phyloP scores from a whole-genome alignment of 148 eudicot species.

The Diospyros kaki region DNA sequence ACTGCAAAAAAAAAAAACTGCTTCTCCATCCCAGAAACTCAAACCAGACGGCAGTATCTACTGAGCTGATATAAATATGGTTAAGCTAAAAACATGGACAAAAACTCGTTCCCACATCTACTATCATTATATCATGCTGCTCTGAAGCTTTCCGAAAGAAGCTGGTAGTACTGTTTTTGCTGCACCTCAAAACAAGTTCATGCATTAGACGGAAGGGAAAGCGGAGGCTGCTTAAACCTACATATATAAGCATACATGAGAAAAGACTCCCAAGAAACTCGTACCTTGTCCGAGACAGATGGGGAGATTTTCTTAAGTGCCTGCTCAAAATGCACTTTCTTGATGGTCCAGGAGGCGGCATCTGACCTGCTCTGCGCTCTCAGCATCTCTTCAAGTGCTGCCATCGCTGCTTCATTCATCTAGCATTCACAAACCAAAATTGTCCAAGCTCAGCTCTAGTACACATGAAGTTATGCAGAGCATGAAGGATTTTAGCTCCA shows the following conservation, averaged over 20 bases:
- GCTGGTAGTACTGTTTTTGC: slow-evolving; percentile 37
- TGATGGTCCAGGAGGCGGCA: slow-evolving; percentile 24
- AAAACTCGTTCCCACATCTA: too few relatives aligned
- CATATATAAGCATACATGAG: not conserved
- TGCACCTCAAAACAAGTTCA: slow-evolving; percentile 17
- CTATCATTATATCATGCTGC: slow-evolving; percentile 8
- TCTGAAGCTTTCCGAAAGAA: slow-evolving; percentile 25
- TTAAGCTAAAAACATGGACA: too few relatives aligned
- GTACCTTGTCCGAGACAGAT: slow-evolving; percentile 48
- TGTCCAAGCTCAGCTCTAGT: not conserved
- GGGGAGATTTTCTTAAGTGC: slow-evolving; percentile 40
- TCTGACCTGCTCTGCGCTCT: slow-evolving; percentile 15
- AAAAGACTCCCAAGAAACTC: not conserved
- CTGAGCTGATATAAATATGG: too few relatives aligned
- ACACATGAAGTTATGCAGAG: not conserved
- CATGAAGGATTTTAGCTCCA: not conserved
- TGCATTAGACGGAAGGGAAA: slow-evolving; percentile 10
- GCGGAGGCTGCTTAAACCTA: not conserved
- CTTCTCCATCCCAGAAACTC: too few relatives aligned
- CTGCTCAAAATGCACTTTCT: slow-evolving; percentile 32
- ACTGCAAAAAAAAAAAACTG: too few relatives aligned
- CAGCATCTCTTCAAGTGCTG: slow-evolving; percentile 55
- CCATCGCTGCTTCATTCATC: slow-evolving; percentile 84
- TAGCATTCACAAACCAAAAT: slow-evolving; percentile 10
- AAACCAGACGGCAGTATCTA: too few relatives aligned